Percentiles rank a stretch among this genome's conserved stretches.
Conservation (phyloP, 2,329 filamentous ascomycete genomes). For the Cercospora zeae-maydis region DNA sequence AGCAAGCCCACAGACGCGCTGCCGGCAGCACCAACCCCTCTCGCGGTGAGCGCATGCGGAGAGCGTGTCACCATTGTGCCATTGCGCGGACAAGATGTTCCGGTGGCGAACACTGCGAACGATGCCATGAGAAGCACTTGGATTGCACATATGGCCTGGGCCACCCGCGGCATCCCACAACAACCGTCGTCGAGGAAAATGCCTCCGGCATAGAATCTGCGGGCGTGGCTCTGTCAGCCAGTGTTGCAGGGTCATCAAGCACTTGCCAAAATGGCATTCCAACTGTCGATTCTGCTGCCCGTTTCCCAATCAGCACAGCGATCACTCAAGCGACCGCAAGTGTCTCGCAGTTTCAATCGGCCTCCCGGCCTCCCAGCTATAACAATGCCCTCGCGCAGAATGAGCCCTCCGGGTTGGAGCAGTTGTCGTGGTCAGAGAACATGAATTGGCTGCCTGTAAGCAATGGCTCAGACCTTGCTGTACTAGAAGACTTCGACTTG, state of each 20-base stretch:
- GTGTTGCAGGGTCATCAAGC: background rate
- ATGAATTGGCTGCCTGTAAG: conserved; percentile 2
- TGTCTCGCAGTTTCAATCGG: background rate
- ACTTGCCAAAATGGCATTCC: background rate
- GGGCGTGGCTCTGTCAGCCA: background rate
- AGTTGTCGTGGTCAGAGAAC: background rate
- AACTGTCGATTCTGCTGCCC: background rate
- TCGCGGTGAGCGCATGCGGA: background rate
- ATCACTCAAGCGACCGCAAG: too few species aligned
- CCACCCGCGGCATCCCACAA: background rate
- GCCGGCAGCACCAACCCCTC: background rate
- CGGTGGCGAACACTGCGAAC: conserved; percentile 1
- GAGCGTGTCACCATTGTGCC: conserved; percentile 5
- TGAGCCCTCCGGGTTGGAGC: background rate
- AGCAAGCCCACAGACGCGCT: conserved; percentile 1
- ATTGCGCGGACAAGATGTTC: conserved; percentile 8
- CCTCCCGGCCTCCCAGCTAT: background rate
- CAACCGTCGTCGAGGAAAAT: background rate
- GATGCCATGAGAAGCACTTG: conserved; percentile 1
- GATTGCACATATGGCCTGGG: conserved; percentile 1
- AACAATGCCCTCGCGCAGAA: background rate
- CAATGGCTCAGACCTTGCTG: background rate
- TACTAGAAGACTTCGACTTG: background rate
- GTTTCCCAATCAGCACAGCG: background rate
- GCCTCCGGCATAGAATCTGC: background rate